phyloP scores from a whole-genome alignment of 2,329 filamentous ascomycete species.

The Thelonectria discophora region DNA sequence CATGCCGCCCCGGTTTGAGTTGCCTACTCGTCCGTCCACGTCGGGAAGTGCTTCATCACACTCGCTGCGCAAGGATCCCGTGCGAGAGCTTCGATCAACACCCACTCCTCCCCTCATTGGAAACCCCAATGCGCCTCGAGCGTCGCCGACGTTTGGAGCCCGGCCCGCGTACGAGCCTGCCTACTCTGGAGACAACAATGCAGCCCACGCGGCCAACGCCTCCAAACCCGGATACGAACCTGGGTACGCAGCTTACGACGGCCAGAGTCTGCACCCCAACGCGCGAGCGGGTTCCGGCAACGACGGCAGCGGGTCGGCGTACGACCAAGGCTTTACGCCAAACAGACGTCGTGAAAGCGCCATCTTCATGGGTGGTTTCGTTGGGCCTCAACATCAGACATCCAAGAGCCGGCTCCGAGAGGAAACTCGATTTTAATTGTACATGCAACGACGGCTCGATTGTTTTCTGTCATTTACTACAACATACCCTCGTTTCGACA shows the following conservation, averaged over 20 bases:
- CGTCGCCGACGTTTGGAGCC: constrained; percentile 55
- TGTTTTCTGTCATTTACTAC: constrained; percentile 41
- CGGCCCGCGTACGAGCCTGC: constrained; percentile 55
- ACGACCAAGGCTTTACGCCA: constrained; percentile 55
- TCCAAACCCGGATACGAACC: constrained; percentile 57
- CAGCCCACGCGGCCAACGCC: constrained; percentile 42
- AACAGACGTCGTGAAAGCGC: constrained; percentile 68
- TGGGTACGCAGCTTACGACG: constrained; percentile 46
- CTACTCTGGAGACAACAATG: constrained; percentile 49
- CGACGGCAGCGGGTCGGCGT: constrained; percentile 42
- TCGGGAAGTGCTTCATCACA: constrained; percentile 61
- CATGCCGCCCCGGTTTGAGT: constrained; percentile 45
- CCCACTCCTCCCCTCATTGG: constrained; percentile 61
- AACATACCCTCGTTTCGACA: constrained; percentile 46
- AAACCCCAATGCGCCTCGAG: constrained; percentile 45
- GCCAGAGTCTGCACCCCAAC: constrained; percentile 25
- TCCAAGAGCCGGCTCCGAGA: constrained; percentile 65
- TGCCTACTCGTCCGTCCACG: constrained; percentile 59
- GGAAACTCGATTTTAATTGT: constrained; percentile 58
- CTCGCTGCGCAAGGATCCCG: constrained; percentile 49
- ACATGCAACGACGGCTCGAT: constrained; percentile 33
- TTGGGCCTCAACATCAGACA: constrained; percentile 58
- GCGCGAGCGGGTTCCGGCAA: constrained; percentile 46
- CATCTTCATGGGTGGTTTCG: constrained; percentile 63
- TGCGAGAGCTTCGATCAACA: constrained; percentile 48